Evolutionary conservation across 805 yeast species (phyloP).

Genomic region (Wickerhamiella alocasiicola): DNA sequence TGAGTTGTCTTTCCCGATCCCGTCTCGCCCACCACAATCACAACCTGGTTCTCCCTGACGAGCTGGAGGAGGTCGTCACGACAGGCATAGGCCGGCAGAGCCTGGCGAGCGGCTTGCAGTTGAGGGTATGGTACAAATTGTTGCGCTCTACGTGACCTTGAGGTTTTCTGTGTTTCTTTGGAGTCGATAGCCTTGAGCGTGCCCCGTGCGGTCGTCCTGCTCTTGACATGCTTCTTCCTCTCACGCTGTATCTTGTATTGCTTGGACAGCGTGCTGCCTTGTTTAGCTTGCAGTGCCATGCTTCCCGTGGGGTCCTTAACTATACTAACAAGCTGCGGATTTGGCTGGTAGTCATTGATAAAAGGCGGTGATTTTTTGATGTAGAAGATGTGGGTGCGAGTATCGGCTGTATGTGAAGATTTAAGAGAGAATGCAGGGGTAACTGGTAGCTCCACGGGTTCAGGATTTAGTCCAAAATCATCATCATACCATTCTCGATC

Average conservation of each 20-base stretch:
- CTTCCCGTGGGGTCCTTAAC: constrained; percentile 1
- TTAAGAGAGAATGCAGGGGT: background rate
- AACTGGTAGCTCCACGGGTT: background rate
- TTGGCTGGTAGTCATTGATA: background rate
- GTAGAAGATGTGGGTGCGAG: background rate
- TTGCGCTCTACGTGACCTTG: too few species aligned
- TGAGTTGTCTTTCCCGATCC: constrained; percentile 86
- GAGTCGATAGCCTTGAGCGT: constrained; percentile 2
- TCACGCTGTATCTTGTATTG: background rate
- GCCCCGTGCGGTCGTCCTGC: background rate
- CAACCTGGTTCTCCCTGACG: constrained; percentile 45
- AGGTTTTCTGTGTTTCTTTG: background rate
- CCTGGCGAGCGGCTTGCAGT: background rate
- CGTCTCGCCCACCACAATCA: constrained; percentile 67
- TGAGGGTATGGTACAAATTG: background rate
- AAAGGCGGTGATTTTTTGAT: background rate
- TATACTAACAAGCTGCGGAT: background rate
- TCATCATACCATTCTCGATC: constrained; percentile 10
- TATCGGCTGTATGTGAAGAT: background rate
- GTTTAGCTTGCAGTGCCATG: constrained; percentile 1
- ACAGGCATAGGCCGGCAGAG: constrained; percentile 46
- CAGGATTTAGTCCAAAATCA: background rate
- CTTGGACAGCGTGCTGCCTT: constrained; percentile 1
- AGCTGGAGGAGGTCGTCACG: constrained; percentile 38
- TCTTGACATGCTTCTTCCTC: background rate